Base-by-base conservation (phyloP, 805 yeast genomes). In the Starmerella vaccinii region DNA sequence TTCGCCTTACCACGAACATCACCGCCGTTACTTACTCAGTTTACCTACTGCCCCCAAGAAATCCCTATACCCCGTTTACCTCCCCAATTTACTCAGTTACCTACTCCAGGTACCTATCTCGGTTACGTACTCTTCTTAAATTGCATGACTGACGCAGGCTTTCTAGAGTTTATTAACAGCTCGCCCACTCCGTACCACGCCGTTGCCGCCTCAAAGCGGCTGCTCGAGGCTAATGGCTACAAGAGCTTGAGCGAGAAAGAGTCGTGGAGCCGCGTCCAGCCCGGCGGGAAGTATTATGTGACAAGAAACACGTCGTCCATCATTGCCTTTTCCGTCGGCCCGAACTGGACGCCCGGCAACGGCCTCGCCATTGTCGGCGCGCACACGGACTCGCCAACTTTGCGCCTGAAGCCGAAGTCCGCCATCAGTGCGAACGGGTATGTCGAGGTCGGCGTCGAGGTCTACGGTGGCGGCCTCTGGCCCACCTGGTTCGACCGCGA, bases 401-500 rank as follows among this genome's bases (percentile, higher is more conserved):
- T 90, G 57, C 76, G 95, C n/a, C 77, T 90, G 58, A 92, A 90
- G 68, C 98, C 98, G 12, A 72, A 83, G 27, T 84, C 95, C 22
- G 79, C 81, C 62, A 77, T 76, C 58, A 65, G 70, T 10, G 69
- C 73, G 7, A 53, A 84, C 59, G 95, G 95, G 1, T 90, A 80
- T 61, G 74, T 79, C 49, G 47, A 48, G 23, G 95, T 92, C 18
- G 97, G 95, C 34, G 95, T 92, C 9, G 97, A 92, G 67, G 77
- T 82, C 46, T 90, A 90, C 62, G 97, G 98, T 50, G 97, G 97
- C 32, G 92, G 95, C 46, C 80, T 89, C 49, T 92, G 97, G 80
- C 96, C 86, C 64, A 78, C 95, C 5, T 90, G 97, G 97, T 90
- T 92, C 63, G 98, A 90, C 66, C 78, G 97, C 53, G 97, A 90